phyloP scores from a whole-genome alignment of 352 stramenopile genomes.

The Globisporangium heterothallicum region DNA sequence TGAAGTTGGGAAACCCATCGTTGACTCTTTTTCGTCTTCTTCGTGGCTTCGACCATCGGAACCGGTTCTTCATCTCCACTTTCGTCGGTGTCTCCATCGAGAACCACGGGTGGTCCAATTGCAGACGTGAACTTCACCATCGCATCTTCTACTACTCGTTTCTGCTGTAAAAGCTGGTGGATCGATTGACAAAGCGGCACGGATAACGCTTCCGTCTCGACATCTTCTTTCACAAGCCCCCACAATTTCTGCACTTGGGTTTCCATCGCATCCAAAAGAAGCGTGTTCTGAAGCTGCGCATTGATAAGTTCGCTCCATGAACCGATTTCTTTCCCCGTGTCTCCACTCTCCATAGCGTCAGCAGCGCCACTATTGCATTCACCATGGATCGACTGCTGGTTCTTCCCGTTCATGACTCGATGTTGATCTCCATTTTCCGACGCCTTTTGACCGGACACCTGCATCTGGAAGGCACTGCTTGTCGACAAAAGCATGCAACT shows the following conservation, averaged over 20 bases:
- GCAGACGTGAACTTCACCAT: slow-evolving; percentile 3
- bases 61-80: not conserved
- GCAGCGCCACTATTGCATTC: not conserved
- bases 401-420: not conserved
- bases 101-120: slow-evolving; percentile 2
- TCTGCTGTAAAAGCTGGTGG: slow-evolving; percentile 1
- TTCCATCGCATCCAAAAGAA: not conserved
- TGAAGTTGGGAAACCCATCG: slow-evolving; percentile 2
- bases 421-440: too few relatives aligned
- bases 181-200: not conserved
- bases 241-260: not conserved
- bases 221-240: not conserved
- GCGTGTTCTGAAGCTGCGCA: not conserved
- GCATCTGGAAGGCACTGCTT: too few relatives aligned
- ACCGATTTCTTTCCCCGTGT: not conserved
- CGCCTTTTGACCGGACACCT: too few relatives aligned
- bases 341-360: not conserved
- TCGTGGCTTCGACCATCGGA: not conserved
- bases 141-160: not conserved
- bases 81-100: not conserved
- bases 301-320: not conserved
- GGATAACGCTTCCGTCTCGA: not conserved
- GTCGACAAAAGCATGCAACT: too few relatives aligned
- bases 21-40: not conserved
- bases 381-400: not conserved